phyloP scores from a whole-genome alignment of 2,329 filamentous ascomycete genomes.

The Fusarium zealandicum region DNA sequence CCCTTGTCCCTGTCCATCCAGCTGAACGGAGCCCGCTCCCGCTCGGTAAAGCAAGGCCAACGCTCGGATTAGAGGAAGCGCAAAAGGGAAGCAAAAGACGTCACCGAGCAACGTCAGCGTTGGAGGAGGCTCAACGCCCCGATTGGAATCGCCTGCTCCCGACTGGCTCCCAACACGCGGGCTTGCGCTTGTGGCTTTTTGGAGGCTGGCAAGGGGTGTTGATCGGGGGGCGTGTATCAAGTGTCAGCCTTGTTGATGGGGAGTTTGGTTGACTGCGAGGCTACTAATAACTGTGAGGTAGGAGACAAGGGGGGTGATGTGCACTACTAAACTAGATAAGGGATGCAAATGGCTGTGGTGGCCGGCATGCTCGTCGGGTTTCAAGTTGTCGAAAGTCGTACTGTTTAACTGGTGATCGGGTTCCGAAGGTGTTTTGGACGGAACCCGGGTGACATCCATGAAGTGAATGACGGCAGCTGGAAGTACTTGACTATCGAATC shows the following conservation, averaged over 20 bases:
- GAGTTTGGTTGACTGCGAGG: neutral
- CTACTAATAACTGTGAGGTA: slow-evolving; percentile 1
- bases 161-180: slow-evolving; percentile 37
- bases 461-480: too few relatives aligned
- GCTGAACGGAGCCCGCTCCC: neutral
- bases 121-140: slow-evolving; percentile 26
- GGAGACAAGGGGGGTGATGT: neutral
- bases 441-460: too few relatives aligned
- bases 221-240: neutral
- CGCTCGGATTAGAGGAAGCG: slow-evolving; percentile 22
- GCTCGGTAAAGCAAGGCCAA: slow-evolving; percentile 22
- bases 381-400: neutral
- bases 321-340: neutral
- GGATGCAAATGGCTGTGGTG: neutral
- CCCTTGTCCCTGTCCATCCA: neutral
- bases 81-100: slow-evolving; percentile 6
- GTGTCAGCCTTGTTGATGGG: slow-evolving; percentile 16
- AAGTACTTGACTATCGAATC: too few relatives aligned
- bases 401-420: slow-evolving; percentile 16
- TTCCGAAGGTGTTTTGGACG: slow-evolving; percentile 10
- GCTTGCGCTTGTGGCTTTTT: slow-evolving; percentile 32
- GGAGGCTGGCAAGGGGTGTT: slow-evolving; percentile 11
- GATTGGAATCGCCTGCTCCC: slow-evolving; percentile 17
- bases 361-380: neutral
- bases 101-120: slow-evolving; percentile 16